A percentile compares a stretch with the other conserved stretches of the same genome.
phyloP scores from a whole-genome alignment of 768 basidiomycete species.

The Serpula lacrymans region DNA sequence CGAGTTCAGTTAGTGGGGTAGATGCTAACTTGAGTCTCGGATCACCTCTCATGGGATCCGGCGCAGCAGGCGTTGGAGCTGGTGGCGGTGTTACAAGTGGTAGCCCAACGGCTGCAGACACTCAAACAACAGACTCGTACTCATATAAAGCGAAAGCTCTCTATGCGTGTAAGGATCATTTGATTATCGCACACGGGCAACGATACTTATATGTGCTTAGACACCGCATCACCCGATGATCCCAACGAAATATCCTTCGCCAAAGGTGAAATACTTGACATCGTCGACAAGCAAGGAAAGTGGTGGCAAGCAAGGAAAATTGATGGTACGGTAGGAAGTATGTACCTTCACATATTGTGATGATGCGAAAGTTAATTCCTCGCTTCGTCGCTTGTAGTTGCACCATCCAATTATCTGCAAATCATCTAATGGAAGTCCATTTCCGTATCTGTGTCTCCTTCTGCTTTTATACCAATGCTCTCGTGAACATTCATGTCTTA shows the following conservation, averaged over 20 bases:
- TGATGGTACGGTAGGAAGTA: constrained; percentile 77
- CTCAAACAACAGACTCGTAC: constrained; percentile 42
- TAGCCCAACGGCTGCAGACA: constrained; percentile 19
- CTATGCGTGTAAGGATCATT: constrained; percentile 70
- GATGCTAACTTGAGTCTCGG: constrained; percentile 44
- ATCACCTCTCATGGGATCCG: constrained; percentile 69
- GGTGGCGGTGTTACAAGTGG: constrained; percentile 30
- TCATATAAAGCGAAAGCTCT: constrained; percentile 83
- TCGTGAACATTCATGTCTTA: constrained; percentile 26
- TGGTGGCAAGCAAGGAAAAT: constrained; percentile 89
- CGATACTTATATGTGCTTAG: constrained; percentile 41
- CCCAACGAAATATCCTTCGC: constrained; percentile 93
- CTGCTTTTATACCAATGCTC: constrained; percentile 7
- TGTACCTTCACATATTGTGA: constrained; percentile 30
- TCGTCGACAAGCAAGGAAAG: constrained; percentile 89
- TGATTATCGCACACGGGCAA: constrained; percentile 8
- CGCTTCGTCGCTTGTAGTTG: constrained; percentile 45
- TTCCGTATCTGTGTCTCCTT: constrained; percentile 5
- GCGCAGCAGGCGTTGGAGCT: constrained; percentile 61
- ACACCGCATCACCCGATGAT: constrained; percentile 91
- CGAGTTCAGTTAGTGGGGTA: constrained; percentile 38
- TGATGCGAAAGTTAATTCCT: constrained; percentile 4
- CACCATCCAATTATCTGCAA: constrained; percentile 84
- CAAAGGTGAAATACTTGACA: constrained; percentile 91
- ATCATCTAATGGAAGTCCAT: constrained; percentile 50